Evolutionary conservation across 768 basidiomycete genomes (phyloP), one percentile per base, ranked within the genome.

Genomic region (Cyathus striatus): DNA sequence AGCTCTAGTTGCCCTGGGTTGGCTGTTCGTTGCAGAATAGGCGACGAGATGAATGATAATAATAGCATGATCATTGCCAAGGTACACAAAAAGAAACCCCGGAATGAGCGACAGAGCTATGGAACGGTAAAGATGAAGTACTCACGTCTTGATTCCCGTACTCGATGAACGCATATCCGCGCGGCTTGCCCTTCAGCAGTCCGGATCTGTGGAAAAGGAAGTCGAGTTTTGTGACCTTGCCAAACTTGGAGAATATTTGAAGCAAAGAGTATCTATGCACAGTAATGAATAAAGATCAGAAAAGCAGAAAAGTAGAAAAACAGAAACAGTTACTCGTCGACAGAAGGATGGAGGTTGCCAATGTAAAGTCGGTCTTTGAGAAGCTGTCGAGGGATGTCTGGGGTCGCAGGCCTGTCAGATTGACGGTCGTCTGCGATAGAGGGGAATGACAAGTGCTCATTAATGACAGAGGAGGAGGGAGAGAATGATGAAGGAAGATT

Each of bases 131-230:
- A 44, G 32, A 34, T 45, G 41, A 41, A 43, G 41, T 40, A 83
- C 89, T 72, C 65, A 98, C 95, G 65, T 82, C 79, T 65, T 82
- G 73, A 34, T 76, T 76, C 23, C 72, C 72, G 55, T 83, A 97
- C 65, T 97, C 90, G 24, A 99, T 65, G 52, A 98, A 99, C 0
- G 93, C 94, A 62, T 95, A 98, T 4, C 96, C 95, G 10, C 94
- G 73, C 1, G 96, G 94, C 60, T 90, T 96, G 14, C 96, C 96
- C 58, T 85, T 93, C 55, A 83, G 64, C 10, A 81, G 74, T 0
- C 95, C 96, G 0, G 86, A 70, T 64, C 95, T 97, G 73, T 99
- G 94, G 57, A 97, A 97, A 49, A 97, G 74, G 61, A 83, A 97
- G 63, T 99, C 96, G 40, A 97, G 76, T 51, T 92, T 90, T 17